These are phyloP conservation scores for Vinca major DNA, from an alignment of 305 asterid genomes.

Conservation along the genomic window DNA sequence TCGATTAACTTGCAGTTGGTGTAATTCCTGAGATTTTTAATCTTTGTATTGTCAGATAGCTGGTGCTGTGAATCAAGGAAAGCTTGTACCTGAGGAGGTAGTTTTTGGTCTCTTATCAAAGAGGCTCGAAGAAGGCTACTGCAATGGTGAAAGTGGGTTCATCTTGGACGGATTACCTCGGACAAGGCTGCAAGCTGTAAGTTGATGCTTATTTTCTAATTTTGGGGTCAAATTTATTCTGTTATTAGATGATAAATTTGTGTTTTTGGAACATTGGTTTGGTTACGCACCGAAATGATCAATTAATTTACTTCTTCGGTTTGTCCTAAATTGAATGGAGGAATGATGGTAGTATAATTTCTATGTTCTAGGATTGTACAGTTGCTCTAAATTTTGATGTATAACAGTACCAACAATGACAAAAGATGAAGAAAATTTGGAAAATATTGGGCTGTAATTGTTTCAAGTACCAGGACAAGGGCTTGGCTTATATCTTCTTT, in stretches of 20 bases:
- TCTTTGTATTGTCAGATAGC: constrained; percentile 39
- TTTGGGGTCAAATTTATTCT: neutral
- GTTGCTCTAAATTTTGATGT: neutral
- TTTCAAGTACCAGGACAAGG: neutral
- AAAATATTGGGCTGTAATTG: neutral
- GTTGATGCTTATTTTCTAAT: constrained; percentile 6
- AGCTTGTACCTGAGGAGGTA: constrained; percentile 66
- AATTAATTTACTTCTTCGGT: neutral
- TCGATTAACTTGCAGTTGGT: neutral
- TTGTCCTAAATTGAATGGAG: neutral
- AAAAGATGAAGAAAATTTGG: neutral
- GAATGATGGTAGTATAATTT: neutral
- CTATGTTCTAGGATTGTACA: neutral
- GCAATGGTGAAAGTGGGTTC: constrained; percentile 86
- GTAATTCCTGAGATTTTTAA: neutral
- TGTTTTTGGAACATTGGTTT: neutral
- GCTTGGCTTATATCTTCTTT: constrained; percentile 7
- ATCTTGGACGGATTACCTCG: constrained; percentile 86
- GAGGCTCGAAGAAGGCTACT: constrained; percentile 73
- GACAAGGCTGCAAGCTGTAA: constrained; percentile 71
- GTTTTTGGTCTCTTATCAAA: constrained; percentile 66
- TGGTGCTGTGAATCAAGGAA: constrained; percentile 55
- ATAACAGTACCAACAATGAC: neutral
- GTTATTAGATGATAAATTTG: neutral
- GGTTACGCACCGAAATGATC: neutral